Base-by-base conservation (phyloP, 148 eudicot species). In the Suaeda aralocaspica region DNA sequence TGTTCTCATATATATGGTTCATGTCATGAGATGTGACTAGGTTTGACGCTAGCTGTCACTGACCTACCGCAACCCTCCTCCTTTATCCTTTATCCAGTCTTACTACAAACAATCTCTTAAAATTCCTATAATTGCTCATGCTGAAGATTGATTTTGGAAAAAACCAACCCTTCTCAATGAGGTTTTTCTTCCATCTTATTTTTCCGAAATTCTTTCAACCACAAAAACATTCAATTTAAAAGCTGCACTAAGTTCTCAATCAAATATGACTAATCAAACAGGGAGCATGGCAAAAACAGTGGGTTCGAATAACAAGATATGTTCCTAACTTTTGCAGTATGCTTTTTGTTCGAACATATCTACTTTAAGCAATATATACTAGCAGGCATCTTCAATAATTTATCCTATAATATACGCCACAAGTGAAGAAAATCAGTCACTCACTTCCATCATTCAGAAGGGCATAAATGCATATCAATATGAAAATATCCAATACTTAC, bases 401-500 rank as follows among this genome's bases (percentile, higher is more conserved):
- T 1, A 63, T 42, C 30, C n/a, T 11, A 22, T 22, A 11, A 60
- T 24, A 31, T 21, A 34, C 22, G 25, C 3, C 31, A 64, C 25
- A 19, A 31, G 10, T 2, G 33, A 66, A 18, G 2, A 50, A 48
- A 21, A 11, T 33, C 2, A 5, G 9, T 36, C 60, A 53, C 24
- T 73, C 41, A 19, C 50, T 51, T 66, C 6, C 7, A 42, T 6
- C 9, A 50, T 51, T 30, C 41, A 66, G 19, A 44, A 41, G 19
- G 22, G 18, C 42, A 60, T 22, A 13, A 48, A 60, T 34, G 52
- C 51, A 66, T 6, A 71, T 26, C 9, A 53, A 49, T 29, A 56
- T n/a, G 56, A 21, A 25, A 45, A 70, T 26, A 29, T 60, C 9
- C 31, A 25, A 59, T 51, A 18, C 68, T 58, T 76, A 91, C 96